Evolutionary conservation across 176 grass and related monocot genomes (phyloP), one percentile per base, ranked within the genome.

Genomic region (Puccinellia tenuiflora): DNA sequence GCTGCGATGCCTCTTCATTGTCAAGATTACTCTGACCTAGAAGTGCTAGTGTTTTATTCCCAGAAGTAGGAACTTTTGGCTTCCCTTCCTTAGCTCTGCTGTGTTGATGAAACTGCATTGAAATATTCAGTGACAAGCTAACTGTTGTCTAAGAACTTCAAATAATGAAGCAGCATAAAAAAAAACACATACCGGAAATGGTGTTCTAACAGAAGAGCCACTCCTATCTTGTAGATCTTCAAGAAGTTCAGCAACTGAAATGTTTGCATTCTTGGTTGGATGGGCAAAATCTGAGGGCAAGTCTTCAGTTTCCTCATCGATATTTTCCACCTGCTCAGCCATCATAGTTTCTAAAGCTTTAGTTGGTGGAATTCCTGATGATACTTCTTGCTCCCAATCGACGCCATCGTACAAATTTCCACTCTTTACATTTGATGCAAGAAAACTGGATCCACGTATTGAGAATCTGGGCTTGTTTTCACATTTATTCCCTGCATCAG

Each of bases 211-310:
- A 93, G 79, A 88, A 61, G 54, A 54, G 43, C 20, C 81, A 83
- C 88, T 88, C 80, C 92, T 98, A 63, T 74, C 78, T 51, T 94
- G 85, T 63, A 98, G 80, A 88, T 89, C 81, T 83, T 93, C 96
- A 51, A 98, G 79, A 80, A 98, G 90, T 79, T 98, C 96, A 62
- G 90, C 79, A 82, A 98, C 90, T 47, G 90, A 98, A 88, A 86
- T 78, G 74, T 85, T 83, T 63, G 64, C 86, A 68, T 71, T 83
- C 72, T 84, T 88, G 51, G 83, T 77, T 37, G 81, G 84, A 48
- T 31, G 5, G 64, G 79, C 64, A 77, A 62, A 73, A 24, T 90
- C 88, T 73, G 30, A 34, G 53, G 85, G 85, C 42, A 77, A 30
- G 34, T 85, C 75, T 81, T 94, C 76, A 80, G 21, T 76, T 73